Evolutionary conservation across 2,329 filamentous ascomycete genomes (phyloP).

Genomic region (Lachnellula occidentalis): DNA sequence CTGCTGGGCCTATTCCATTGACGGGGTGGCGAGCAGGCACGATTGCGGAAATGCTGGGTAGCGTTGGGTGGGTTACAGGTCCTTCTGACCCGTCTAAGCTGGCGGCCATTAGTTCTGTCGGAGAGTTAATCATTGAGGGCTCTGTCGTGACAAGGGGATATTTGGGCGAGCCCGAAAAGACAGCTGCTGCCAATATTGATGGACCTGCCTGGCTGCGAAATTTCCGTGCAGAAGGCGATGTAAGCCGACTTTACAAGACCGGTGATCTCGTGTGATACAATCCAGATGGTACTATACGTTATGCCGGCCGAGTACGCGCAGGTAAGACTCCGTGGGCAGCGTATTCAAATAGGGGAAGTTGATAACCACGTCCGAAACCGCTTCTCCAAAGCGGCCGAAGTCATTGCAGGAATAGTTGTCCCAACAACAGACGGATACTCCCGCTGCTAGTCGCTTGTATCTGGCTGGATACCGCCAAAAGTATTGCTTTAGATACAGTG

Average conservation of each 20-base stretch:
- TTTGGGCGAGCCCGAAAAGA: slow-evolving; percentile 52
- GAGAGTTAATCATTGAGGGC: slow-evolving; percentile 34
- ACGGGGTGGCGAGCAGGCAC: neutral
- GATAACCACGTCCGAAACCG: slow-evolving; percentile 32
- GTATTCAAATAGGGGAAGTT: slow-evolving; percentile 53
- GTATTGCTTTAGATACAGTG: neutral
- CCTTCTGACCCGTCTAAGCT: neutral
- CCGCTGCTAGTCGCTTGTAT: neutral
- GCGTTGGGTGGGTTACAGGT: neutral
- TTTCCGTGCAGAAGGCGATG: slow-evolving; percentile 32
- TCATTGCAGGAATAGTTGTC: neutral
- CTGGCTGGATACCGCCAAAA: neutral
- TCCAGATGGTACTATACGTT: slow-evolving; percentile 43
- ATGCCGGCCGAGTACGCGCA: slow-evolving; percentile 59
- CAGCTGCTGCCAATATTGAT: slow-evolving; percentile 50
- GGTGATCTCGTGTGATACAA: slow-evolving; percentile 54
- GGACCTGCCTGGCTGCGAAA: slow-evolving; percentile 45
- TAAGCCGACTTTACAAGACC: slow-evolving; percentile 48
- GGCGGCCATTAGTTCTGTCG: slow-evolving; percentile 17
- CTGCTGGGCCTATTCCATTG: neutral
- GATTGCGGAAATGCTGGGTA: neutral
- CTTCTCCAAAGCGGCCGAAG: neutral
- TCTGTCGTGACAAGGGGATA: slow-evolving; percentile 57
- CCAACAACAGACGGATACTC: neutral
- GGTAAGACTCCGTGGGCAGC: slow-evolving; percentile 60